A percentile compares a stretch with the other conserved stretches of the same genome.
Conservation (phyloP, 176 grass and related monocot species). For the Bolboschoenus planiculmis region DNA sequence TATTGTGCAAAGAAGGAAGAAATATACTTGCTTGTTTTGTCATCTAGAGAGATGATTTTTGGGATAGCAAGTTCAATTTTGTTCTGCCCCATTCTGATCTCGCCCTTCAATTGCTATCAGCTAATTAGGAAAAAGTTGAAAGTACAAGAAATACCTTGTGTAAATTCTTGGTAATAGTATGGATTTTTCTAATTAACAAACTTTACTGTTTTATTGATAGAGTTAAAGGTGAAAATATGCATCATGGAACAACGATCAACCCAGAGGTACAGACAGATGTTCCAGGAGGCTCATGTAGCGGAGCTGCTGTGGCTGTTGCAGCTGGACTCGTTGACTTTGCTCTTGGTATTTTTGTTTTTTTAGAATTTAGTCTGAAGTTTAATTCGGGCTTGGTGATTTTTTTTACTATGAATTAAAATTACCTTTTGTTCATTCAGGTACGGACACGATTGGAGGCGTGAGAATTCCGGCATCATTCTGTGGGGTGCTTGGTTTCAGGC, state of each 20-base stretch:
- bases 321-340: slow-evolving; percentile 77
- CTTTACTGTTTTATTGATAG: slow-evolving; percentile 44
- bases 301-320: slow-evolving; percentile 77
- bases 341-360: slow-evolving; percentile 67
- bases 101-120: not conserved
- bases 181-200: not conserved
- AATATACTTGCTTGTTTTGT: not conserved
- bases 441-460: slow-evolving; percentile 78
- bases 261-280: slow-evolving; percentile 44
- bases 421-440: slow-evolving; percentile 37
- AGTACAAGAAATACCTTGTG: not conserved
- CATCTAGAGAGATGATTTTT: not conserved
- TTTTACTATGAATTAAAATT: slow-evolving; percentile 14
- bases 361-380: not conserved
- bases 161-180: not conserved
- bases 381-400: slow-evolving; percentile 15
- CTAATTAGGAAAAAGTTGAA: not conserved
- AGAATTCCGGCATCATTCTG: slow-evolving; percentile 93
- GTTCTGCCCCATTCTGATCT: not conserved
- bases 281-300: slow-evolving; percentile 90
- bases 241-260: slow-evolving; percentile 64
- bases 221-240: slow-evolving; percentile 77
- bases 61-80: not conserved
- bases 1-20: not conserved
- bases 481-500: slow-evolving; percentile 68